These are phyloP conservation scores for Kodamaea neixiangensis DNA, from an alignment of 805 yeast species.

Conservation along the genomic window DNA sequence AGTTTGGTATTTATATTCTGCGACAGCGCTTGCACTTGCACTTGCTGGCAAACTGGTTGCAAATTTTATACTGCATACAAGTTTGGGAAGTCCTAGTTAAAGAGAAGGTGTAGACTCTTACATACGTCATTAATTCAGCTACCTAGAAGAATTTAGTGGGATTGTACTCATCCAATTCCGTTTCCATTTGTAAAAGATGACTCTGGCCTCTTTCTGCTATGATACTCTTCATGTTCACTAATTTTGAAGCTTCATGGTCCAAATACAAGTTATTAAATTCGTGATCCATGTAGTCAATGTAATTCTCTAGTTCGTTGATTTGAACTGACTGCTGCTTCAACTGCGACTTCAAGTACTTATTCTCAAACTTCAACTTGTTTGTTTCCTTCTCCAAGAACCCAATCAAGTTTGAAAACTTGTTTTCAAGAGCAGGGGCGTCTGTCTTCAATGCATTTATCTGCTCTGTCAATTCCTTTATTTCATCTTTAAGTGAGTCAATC, in stretches of 20 bases:
- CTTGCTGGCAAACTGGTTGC: not conserved
- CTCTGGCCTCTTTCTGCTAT: conserved; percentile 11
- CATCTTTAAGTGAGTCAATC: conserved; percentile 30
- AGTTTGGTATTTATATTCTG: not conserved
- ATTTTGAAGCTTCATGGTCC: conserved; percentile 5
- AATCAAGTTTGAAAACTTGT: conserved; percentile 26
- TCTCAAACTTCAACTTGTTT: conserved; percentile 34
- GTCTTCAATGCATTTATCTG: conserved; percentile 20
- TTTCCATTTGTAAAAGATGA: conserved; percentile 11
- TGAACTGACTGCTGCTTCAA: conserved; percentile 20
- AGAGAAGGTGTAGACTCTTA: not conserved
- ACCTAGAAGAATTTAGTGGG: conserved; percentile 5
- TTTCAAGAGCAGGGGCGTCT: conserved; percentile 10
- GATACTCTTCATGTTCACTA: not conserved
- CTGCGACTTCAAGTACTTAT: conserved; percentile 30
- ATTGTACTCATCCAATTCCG: conserved; percentile 18
- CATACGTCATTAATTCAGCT: not conserved
- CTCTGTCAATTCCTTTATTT: conserved; percentile 32
- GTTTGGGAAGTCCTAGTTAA: not conserved
- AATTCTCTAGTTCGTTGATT: conserved; percentile 25
- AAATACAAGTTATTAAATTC: conserved; percentile 7
- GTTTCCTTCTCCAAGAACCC: conserved; percentile 35
- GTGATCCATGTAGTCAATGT: conserved; percentile 24
- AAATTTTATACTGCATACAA: conserved; percentile 1
- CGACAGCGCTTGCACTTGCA: not conserved